Evolutionary conservation across 73 alveolate species (phyloP).

Genomic region (Stentor roeselii): DNA sequence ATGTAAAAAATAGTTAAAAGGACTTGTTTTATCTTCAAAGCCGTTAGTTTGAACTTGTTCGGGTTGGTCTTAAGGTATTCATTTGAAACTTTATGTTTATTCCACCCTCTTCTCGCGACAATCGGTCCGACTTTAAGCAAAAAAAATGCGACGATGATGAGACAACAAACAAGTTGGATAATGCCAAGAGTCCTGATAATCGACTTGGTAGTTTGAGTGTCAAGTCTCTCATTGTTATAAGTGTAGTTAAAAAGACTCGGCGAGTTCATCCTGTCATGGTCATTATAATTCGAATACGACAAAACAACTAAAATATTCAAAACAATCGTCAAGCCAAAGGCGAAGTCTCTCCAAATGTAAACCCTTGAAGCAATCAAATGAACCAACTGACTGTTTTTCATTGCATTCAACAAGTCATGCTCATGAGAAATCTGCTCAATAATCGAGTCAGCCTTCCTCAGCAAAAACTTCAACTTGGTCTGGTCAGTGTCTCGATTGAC

Average conservation of each 20-base stretch:
- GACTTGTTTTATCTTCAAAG: slow-evolving; percentile 21
- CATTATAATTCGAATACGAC: background rate
- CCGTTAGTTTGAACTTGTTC: slow-evolving; percentile 23
- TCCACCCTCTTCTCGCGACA: slow-evolving; percentile 23
- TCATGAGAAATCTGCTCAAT: background rate
- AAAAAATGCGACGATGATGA: background rate
- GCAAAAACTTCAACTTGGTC: slow-evolving; percentile 2
- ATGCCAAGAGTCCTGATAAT: slow-evolving; percentile 2
- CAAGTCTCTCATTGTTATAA: background rate
- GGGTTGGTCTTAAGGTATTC: slow-evolving; percentile 39
- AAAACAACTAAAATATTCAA: background rate
- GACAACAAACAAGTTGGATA: background rate
- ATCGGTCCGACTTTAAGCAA: slow-evolving; percentile 11
- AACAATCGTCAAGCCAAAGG: slow-evolving; percentile 4
- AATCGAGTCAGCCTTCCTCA: background rate
- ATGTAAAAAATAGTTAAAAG: slow-evolving; percentile 39
- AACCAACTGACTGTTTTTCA: background rate
- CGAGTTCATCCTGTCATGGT: too few relatives aligned
- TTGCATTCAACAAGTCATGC: background rate
- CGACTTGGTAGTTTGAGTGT: background rate
- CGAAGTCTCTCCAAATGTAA: background rate
- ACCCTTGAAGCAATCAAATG: background rate
- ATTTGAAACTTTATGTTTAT: slow-evolving; percentile 35
- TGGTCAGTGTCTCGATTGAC: slow-evolving; percentile 10
- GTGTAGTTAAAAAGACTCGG: background rate